Conservation (phyloP, 192 early-diverging fungal genomes). For the Coemansia umbellata region DNA sequence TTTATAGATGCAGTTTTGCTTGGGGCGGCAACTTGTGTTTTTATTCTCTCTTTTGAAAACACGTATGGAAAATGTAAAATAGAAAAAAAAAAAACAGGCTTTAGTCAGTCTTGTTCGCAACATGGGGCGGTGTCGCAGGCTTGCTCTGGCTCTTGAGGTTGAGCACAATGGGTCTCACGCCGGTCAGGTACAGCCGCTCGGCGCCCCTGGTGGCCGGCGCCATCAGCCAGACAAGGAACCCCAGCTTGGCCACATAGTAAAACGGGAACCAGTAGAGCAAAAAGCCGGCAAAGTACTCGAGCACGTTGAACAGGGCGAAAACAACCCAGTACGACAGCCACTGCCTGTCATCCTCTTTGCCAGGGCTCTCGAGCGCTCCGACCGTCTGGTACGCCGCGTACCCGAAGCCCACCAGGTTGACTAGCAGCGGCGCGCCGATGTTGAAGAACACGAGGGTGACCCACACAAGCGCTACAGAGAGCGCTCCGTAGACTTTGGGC, state of each 20-base stretch:
- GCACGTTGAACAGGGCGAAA: conserved; percentile 79
- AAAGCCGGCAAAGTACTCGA: conserved; percentile 89
- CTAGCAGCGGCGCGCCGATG: conserved; percentile 71
- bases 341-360: conserved; percentile 77
- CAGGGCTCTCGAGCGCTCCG: conserved; percentile 81
- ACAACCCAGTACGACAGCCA: conserved; percentile 93
- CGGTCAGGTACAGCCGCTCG: conserved; percentile 67
- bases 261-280: conserved; percentile 93
- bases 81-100: background rate
- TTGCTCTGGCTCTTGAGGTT: conserved; percentile 19
- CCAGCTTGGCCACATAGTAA: conserved; percentile 92
- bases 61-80: background rate
- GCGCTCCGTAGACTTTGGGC: conserved; percentile 81
- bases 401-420: conserved; percentile 82
- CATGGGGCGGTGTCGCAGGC: background rate
- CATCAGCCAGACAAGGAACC: conserved; percentile 82
- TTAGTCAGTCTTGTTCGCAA: background rate
- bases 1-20: background rate
- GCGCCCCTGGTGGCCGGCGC: conserved; percentile 76
- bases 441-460: conserved; percentile 88
- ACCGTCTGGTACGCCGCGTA: conserved; percentile 94
- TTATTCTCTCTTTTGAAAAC: background rate
- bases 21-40: background rate
- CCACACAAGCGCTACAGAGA: conserved; percentile 59
- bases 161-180: conserved; percentile 74